Conservation (phyloP, 768 basidiomycete genomes). For the Trametes villosa region DNA sequence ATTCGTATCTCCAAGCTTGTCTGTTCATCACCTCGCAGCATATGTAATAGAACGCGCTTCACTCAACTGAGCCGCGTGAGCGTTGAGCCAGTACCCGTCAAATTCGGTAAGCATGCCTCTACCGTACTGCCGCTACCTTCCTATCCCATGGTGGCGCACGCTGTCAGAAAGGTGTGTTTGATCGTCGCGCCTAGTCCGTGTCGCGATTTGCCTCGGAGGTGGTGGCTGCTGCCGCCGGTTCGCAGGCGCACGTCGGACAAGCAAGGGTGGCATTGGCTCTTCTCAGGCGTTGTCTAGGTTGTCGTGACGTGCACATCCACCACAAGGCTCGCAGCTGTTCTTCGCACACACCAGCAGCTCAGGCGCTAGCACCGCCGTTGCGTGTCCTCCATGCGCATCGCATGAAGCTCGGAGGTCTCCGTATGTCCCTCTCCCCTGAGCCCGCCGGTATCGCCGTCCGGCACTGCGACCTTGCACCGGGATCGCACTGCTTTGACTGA, state of each 20-base stretch:
- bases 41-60: neutral
- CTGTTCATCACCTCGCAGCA: neutral
- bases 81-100: neutral
- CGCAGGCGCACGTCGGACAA: no score
- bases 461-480: neutral
- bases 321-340: neutral
- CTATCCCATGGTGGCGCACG: no score
- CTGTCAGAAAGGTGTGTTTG: no score
- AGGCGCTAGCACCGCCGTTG: neutral
- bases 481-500: neutral
- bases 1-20: neutral
- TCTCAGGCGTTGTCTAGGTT: neutral
- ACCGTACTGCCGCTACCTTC: no score
- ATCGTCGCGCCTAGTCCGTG: no score
- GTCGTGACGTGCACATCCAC: slow-evolving; percentile 13
- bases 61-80: neutral
- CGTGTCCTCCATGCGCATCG: no score
- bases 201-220: no score
- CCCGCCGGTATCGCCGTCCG: neutral
- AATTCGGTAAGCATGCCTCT: neutral
- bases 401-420: no score
- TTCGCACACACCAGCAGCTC: neutral
- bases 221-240: no score
- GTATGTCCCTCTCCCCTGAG: neutral
- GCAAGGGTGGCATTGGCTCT: neutral